Base-by-base conservation (phyloP, 2,329 filamentous ascomycete species). In the Colletotrichum cuscutae region DNA sequence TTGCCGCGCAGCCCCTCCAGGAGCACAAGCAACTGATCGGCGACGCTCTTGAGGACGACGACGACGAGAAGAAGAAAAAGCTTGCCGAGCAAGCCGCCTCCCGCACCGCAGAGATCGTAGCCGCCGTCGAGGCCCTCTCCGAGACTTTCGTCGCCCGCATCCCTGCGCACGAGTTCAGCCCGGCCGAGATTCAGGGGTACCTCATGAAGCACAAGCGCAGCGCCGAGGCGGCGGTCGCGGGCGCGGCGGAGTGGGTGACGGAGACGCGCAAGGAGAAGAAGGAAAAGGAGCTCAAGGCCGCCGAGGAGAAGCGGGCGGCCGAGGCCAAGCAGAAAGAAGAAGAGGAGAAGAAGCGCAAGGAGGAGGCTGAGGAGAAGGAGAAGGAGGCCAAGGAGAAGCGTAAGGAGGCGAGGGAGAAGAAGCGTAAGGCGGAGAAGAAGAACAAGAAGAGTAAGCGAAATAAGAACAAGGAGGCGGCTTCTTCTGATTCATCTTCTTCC, bases 111-210 rank as follows among this genome's bases (percentile, higher is more conserved):
- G 81, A 81, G 65, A 82, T 82, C 13, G 79, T 83, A 5, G 81
- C 83, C 26, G 78, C 77, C n/a, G 79, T 90, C n/a, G 80, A 84
- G 19, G 75, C 74, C 4, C 80, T 90, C n/a, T 87, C 89, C 1
- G 67, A 78, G 13, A 76, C 84, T 64, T 91, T 91, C 71, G 84
- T 86, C 1, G 76, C 81, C 9, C 83, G 82, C 77, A 82, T 91
- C n/a, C 89, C 89, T 0, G 82, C 83, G 32, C 81, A 85, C 56
- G 85, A 89, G 77, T 91, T 91, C 77, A 89, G 87, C 65, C 89
- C 89, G 0, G 89, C 89, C 6, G 89, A 91, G 80, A 84, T 91
- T 5, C 89, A 91, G 78, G 89, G 89, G 5, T 86, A 86, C 68
- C 82, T 91, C 61, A 82, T 91, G 73, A 86, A 85, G 76, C 81